phyloP scores from a whole-genome alignment of 345 rosid genomes.

The Gossypium raimondii region DNA sequence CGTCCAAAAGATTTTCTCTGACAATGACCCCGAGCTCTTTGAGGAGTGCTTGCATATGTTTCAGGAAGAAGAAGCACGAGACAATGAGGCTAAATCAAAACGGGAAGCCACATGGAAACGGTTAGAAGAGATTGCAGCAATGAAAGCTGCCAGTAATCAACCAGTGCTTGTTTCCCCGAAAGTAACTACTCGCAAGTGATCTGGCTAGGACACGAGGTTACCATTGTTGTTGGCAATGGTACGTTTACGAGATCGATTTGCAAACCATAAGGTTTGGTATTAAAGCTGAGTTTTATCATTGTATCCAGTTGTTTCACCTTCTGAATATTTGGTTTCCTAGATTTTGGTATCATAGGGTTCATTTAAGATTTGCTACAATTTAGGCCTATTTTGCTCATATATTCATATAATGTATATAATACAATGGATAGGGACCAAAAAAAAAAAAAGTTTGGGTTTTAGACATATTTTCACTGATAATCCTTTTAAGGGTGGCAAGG shows the following conservation, averaged over 20 bases:
- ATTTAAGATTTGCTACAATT: not conserved
- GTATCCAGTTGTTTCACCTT: not conserved
- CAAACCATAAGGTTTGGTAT: slow-evolving; percentile 14
- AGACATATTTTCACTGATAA: slow-evolving; percentile 12
- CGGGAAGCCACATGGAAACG: slow-evolving; percentile 66
- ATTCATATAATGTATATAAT: slow-evolving; percentile 15
- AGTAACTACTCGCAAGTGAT: slow-evolving; percentile 19
- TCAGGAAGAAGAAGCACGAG: slow-evolving; percentile 59
- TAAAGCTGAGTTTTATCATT: not conserved
- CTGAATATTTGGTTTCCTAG: too few species aligned
- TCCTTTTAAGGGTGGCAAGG: not conserved
- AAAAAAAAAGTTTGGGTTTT: slow-evolving; percentile 1
- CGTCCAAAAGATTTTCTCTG: slow-evolving; percentile 69
- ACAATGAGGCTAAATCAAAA: slow-evolving; percentile 38
- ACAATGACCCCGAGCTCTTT: slow-evolving; percentile 61
- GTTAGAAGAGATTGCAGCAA: slow-evolving; percentile 62
- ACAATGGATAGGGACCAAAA: slow-evolving; percentile 6
- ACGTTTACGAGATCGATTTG: not conserved
- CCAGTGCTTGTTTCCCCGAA: slow-evolving; percentile 41
- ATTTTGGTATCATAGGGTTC: not conserved
- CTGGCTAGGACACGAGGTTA: slow-evolving; percentile 27
- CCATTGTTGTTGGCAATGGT: not conserved
- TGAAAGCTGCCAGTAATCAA: slow-evolving; percentile 43
- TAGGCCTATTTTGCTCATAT: slow-evolving; percentile 12
- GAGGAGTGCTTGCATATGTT: slow-evolving; percentile 61